A percentile compares a stretch with the other conserved stretches of the same genome.
Conservation (phyloP, 805 yeast species). For the Tetrapisispora namnaoensis region DNA sequence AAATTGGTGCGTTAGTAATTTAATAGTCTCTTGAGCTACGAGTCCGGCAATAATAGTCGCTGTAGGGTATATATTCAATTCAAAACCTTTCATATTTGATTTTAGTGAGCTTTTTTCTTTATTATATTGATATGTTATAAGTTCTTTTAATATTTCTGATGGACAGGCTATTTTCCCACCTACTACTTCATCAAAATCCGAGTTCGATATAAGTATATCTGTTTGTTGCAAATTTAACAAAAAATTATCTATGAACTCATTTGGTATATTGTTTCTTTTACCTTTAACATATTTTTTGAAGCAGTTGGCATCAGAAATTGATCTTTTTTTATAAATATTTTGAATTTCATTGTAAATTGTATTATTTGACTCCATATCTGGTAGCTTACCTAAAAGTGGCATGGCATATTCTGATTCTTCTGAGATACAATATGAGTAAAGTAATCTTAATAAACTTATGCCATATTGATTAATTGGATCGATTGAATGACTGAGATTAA, state of each 20-base stretch:
- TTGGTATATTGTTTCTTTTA: background rate
- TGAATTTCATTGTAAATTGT: conserved; percentile 49
- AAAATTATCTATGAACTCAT: background rate
- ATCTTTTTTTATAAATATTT: conserved; percentile 46
- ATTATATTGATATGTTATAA: conserved; percentile 19
- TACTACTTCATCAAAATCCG: background rate
- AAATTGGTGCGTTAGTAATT: conserved; percentile 69
- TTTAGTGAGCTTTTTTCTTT: conserved; percentile 34
- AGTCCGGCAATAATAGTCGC: conserved; percentile 61
- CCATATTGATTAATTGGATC: background rate
- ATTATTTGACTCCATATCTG: conserved; percentile 85
- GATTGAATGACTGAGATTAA: background rate
- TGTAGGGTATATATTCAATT: conserved; percentile 1
- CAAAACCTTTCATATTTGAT: background rate
- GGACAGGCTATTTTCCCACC: background rate
- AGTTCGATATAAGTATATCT: conserved; percentile 27
- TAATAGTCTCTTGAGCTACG: conserved; percentile 75
- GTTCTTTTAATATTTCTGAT: background rate
- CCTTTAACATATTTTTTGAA: conserved; percentile 24
- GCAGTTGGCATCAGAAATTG: conserved; percentile 39
- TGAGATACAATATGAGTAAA: background rate
- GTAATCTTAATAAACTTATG: background rate
- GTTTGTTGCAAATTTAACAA: conserved; percentile 29
- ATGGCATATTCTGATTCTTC: background rate
- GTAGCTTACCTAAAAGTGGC: conserved; percentile 48